Conservation (phyloP, 805 yeast genomes). For the Suhomyces emberorum region DNA sequence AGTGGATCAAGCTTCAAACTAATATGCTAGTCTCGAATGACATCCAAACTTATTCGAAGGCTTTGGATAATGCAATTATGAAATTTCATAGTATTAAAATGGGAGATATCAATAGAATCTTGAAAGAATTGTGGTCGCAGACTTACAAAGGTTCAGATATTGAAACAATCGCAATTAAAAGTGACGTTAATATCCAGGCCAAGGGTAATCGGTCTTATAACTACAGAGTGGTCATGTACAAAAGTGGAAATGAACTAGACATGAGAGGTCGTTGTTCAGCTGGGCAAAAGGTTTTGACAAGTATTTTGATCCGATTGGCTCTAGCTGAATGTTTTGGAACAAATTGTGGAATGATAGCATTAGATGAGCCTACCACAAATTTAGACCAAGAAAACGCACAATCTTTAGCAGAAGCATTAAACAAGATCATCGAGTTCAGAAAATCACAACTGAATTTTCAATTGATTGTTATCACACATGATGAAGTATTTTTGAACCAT, state of each 20-base stretch:
- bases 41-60: slow-evolving; percentile 73
- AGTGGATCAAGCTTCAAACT: slow-evolving; percentile 74
- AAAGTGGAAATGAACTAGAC: slow-evolving; percentile 86
- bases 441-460: slow-evolving; percentile 84
- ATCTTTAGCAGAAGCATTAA: slow-evolving; percentile 77
- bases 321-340: slow-evolving; percentile 94
- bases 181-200: slow-evolving; percentile 60
- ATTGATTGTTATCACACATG: slow-evolving; percentile 93
- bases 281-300: slow-evolving; percentile 93
- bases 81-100: slow-evolving; percentile 85
- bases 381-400: slow-evolving; percentile 86
- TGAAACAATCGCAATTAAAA: slow-evolving; percentile 80
- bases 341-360: slow-evolving; percentile 91
- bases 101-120: slow-evolving; percentile 84
- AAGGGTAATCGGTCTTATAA: slow-evolving; percentile 70
- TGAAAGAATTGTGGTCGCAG: slow-evolving; percentile 89
- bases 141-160: slow-evolving; percentile 96
- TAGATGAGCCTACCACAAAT: slow-evolving; percentile 98
- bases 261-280: slow-evolving; percentile 99
- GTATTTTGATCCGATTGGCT: slow-evolving; percentile 86
- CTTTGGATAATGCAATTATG: slow-evolving; percentile 91
- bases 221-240: slow-evolving; percentile 92
- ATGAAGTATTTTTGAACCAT: slow-evolving; percentile 80
- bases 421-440: slow-evolving; percentile 70
- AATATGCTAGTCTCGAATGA: slow-evolving; percentile 76